Conservation (phyloP, 495 filamentous ascomycete species). For the Neohortaea acidophila region DNA sequence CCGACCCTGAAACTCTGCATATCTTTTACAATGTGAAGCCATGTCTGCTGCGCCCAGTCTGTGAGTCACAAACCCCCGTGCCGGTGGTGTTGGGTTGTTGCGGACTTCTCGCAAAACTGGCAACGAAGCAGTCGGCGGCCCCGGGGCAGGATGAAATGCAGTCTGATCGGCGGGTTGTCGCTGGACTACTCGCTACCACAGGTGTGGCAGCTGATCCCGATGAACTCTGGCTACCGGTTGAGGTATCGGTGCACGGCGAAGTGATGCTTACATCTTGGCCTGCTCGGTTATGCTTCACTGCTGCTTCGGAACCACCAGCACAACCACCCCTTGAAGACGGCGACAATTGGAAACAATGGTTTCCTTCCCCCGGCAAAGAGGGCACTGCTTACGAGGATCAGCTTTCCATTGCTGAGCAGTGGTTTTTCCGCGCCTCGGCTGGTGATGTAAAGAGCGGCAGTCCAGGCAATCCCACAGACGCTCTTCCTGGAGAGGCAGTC, state of each 20-base stretch:
- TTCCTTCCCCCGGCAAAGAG: slow-evolving; percentile 7
- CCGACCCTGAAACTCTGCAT: background rate
- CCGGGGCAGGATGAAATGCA: background rate
- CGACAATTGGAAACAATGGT: slow-evolving; percentile 17
- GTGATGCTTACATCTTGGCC: slow-evolving; percentile 5
- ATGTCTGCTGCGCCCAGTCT: background rate
- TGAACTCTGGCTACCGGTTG: slow-evolving; percentile 1
- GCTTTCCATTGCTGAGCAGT: slow-evolving; percentile 50
- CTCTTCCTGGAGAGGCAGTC: background rate
- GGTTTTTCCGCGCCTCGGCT: slow-evolving; percentile 37
- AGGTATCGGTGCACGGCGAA: background rate
- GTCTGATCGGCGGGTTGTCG: background rate
- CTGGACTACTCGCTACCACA: background rate
- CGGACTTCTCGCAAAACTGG: background rate
- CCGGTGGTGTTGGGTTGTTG: background rate
- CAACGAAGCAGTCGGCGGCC: background rate
- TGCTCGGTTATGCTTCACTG: background rate
- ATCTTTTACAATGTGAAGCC: background rate
- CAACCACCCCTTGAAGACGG: background rate
- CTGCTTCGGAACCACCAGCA: background rate
- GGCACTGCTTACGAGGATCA: slow-evolving; percentile 35
- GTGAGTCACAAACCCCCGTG: background rate
- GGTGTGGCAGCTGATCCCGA: background rate
- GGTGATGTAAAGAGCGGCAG: slow-evolving; percentile 15
- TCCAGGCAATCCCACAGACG: background rate